phyloP scores from a whole-genome alignment of 768 basidiomycete species.

The Mycena kentingensis region DNA sequence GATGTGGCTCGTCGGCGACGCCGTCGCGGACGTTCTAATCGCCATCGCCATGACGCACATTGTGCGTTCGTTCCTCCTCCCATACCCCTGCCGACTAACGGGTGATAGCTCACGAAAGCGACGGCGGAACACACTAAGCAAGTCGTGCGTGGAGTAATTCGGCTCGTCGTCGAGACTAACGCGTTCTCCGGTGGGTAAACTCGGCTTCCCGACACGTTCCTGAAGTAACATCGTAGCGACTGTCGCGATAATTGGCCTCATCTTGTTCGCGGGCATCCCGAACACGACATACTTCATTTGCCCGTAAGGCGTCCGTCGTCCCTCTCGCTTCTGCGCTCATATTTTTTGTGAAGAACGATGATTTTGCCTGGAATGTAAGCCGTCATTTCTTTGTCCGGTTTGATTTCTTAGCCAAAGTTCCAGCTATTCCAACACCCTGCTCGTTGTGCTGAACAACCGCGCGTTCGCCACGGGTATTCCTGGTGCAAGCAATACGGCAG shows the following conservation, averaged over 20 bases:
- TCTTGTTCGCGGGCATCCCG: background rate
- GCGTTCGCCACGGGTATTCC: background rate
- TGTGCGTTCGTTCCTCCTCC: constrained; percentile 2
- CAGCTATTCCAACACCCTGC: background rate
- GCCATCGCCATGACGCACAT: constrained; percentile 10
- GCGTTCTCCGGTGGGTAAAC: constrained; percentile 13
- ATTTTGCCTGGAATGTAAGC: background rate
- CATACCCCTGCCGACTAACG: background rate
- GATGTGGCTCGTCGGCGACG: constrained; percentile 20
- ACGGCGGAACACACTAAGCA: background rate
- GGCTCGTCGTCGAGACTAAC: constrained; percentile 23
- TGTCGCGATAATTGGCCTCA: background rate
- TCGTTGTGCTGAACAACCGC: background rate
- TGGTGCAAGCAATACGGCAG: background rate
- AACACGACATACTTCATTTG: background rate
- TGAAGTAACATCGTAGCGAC: background rate
- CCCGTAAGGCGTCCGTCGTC: background rate
- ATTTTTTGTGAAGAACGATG: background rate
- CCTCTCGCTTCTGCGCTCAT: background rate
- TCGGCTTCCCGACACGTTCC: background rate
- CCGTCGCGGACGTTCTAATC: constrained; percentile 16
- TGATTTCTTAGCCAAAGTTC: background rate
- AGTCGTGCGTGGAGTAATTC: constrained; percentile 13
- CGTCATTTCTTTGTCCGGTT: background rate
- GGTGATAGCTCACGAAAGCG: background rate